Conservation (phyloP, 352 stramenopile species). For the Albugo laibachii region DNA sequence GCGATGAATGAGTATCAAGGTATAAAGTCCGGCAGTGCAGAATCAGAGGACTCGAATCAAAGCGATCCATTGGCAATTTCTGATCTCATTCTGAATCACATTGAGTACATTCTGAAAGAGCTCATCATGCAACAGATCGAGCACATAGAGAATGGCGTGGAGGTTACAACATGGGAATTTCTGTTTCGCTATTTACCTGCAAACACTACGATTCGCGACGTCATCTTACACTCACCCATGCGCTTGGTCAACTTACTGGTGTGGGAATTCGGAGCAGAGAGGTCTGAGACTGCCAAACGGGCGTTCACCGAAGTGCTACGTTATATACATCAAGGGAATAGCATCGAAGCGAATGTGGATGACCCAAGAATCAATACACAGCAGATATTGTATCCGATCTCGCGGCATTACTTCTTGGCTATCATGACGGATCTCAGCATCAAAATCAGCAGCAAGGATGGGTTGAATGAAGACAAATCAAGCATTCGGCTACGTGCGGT, state of each 20-base stretch:
- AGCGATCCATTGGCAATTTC: not conserved
- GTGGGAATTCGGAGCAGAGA: conserved; percentile 40
- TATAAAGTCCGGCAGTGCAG: conserved; percentile 8
- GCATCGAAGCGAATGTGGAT: not conserved
- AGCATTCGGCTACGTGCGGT: conserved; percentile 26
- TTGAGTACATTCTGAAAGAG: conserved; percentile 38
- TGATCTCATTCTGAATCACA: conserved; percentile 8
- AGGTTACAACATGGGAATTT: conserved; percentile 45
- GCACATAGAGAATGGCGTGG: conserved; percentile 22
- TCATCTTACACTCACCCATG: conserved; percentile 27
- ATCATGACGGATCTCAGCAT: conserved; percentile 67
- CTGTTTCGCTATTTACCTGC: conserved; percentile 42
- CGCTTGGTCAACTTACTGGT: conserved; percentile 34
- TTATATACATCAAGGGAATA: conserved; percentile 14
- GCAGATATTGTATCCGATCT: conserved; percentile 16
- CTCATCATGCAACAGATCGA: conserved; percentile 43
- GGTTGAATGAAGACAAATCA: conserved; percentile 10
- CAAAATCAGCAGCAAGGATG: conserved; percentile 25
- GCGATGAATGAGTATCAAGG: no score
- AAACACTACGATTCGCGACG: conserved; percentile 32
- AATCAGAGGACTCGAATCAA: conserved; percentile 6
- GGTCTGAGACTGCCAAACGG: conserved; percentile 24
- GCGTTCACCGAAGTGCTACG: conserved; percentile 34
- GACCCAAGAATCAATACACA: no score
- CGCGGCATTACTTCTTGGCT: conserved; percentile 54